Evolutionary conservation across 2,329 filamentous ascomycete genomes (phyloP), one percentile per base, ranked within the genome.

Genomic region (Aspergillus transmontanensis): DNA sequence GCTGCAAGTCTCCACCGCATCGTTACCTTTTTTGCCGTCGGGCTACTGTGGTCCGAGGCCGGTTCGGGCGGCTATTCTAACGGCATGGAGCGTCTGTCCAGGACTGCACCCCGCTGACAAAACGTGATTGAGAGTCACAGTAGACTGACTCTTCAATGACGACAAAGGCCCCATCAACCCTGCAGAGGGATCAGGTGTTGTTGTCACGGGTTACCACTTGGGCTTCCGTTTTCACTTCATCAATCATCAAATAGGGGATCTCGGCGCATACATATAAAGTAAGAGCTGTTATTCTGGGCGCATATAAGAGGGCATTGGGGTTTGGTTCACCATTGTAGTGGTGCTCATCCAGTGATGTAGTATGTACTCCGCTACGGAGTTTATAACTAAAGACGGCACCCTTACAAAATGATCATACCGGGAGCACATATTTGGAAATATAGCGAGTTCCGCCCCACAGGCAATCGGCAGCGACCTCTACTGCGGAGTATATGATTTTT

Each of bases 341-440:
- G 32, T 61, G 30, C 57, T 46, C 54, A 19, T 54, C 11, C 48
- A n/a, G 19, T 32, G 16, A 34, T 51, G 32, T 28, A 39, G 36
- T 23, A 55, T 55, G 30, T 16, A 36, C 57, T 63, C 57, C 36
- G 61, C 51, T 30, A 62, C 60, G 56, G 60, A 58, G 60, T 62
- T 58, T 57, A 61, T 58, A 58, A 58, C 56, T 45, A 36, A 57
- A 61, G 43, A 46, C 36, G 32, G 43, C 45, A 12, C 23, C 41
- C 57, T 59, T 54, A 57, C 43, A 32, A n/a, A 28, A 45, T 50
- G 63, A 67, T 68, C 70, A 75, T 73, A 76, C 74, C 74, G 74
- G 69, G 62, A 62, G 63, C 53, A 75, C 72, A 66, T 60, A 73
- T 75, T 75, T 67, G 74, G 74, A 74, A 75, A 73, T 64, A 61